Percentiles rank a stretch among this genome's conserved stretches.
Evolutionary conservation across 2,329 filamentous ascomycete genomes (phyloP).

Genomic region (Ciborinia camelliae): DNA sequence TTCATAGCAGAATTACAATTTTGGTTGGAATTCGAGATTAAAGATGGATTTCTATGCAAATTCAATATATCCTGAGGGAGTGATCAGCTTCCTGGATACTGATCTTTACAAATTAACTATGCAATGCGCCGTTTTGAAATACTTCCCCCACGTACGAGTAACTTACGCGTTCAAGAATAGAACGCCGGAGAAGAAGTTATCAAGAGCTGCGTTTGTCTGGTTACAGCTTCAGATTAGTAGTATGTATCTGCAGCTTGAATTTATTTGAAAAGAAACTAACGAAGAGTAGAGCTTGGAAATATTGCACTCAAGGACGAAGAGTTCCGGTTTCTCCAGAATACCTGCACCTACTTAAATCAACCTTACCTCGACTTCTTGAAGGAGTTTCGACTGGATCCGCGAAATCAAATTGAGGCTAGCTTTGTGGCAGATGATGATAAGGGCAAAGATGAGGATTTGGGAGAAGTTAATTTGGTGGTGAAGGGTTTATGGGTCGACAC

Average conservation of each 20-base stretch:
- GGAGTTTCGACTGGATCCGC: conserved; percentile 75
- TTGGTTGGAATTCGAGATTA: conserved; percentile 43
- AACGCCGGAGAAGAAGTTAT: conserved; percentile 89
- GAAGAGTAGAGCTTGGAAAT: conserved; percentile 67
- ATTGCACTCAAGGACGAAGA: conserved; percentile 78
- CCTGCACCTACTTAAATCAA: conserved; percentile 75
- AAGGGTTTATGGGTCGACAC: conserved; percentile 89
- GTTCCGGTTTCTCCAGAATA: conserved; percentile 69
- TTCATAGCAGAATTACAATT: conserved; percentile 16
- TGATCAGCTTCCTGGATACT: conserved; percentile 80
- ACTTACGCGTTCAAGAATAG: conserved; percentile 95
- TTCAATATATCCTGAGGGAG: conserved; percentile 67
- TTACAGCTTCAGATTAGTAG: conserved; percentile 77
- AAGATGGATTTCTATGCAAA: conserved; percentile 68
- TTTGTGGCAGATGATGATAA: conserved; percentile 52
- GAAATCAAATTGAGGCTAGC: conserved; percentile 70
- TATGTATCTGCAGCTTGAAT: conserved; percentile 41
- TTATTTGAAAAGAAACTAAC: conserved; percentile 30
- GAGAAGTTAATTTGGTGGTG: conserved; percentile 73
- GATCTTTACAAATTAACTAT: conserved; percentile 91
- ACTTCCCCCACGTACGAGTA: conserved; percentile 78
- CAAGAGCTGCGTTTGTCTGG: conserved; percentile 79
- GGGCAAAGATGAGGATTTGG: conserved; percentile 61
- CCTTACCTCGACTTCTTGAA: conserved; percentile 79
- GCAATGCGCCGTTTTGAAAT: conserved; percentile 95